Percentiles rank a stretch among this genome's conserved stretches.
Evolutionary conservation across 805 yeast genomes (phyloP).

Genomic region (Peterozyma xylosa): DNA sequence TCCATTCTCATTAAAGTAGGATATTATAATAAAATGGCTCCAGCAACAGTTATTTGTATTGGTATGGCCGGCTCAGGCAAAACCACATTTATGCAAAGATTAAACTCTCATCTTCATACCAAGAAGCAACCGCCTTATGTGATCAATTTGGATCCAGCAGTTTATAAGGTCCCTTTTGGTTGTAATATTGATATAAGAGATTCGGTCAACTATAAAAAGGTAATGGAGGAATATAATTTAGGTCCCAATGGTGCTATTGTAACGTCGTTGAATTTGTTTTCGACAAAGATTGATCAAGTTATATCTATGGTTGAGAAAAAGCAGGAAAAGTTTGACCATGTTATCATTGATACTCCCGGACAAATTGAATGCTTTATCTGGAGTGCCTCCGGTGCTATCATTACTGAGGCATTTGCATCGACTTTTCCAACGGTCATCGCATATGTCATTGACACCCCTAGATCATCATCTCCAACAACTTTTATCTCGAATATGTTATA

Average conservation of each 20-base stretch:
- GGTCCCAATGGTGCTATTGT: slow-evolving; percentile 99
- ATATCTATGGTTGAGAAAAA: slow-evolving; percentile 78
- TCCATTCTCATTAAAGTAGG: too few species aligned
- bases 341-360: slow-evolving; percentile 95
- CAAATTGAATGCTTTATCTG: slow-evolving; percentile 98
- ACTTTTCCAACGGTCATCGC: slow-evolving; percentile 95
- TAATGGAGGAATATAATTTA: slow-evolving; percentile 88
- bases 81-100: slow-evolving; percentile 94
- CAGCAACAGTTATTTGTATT: slow-evolving; percentile 26
- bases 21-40: too few species aligned
- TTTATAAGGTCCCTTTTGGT: slow-evolving; percentile 85
- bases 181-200: slow-evolving; percentile 95
- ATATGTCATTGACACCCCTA: slow-evolving; percentile 92
- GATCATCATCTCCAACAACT: slow-evolving; percentile 90
- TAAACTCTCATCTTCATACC: slow-evolving; percentile 81
- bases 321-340: slow-evolving; percentile 49
- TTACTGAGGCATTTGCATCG: slow-evolving; percentile 94
- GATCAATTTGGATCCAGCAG: slow-evolving; percentile 94
- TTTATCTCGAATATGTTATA: slow-evolving; percentile 97
- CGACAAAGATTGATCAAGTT: slow-evolving; percentile 96
- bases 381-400: slow-evolving; percentile 96
- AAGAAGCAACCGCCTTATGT: slow-evolving; percentile 78
- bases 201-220: slow-evolving; percentile 90
- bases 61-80: slow-evolving; percentile 74
- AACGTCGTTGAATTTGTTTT: slow-evolving; percentile 82